A percentile compares a stretch with the other conserved stretches of the same genome.
Evolutionary conservation across 257 asterid genomes (phyloP).

Genomic region (Nicotiana benthamiana): DNA sequence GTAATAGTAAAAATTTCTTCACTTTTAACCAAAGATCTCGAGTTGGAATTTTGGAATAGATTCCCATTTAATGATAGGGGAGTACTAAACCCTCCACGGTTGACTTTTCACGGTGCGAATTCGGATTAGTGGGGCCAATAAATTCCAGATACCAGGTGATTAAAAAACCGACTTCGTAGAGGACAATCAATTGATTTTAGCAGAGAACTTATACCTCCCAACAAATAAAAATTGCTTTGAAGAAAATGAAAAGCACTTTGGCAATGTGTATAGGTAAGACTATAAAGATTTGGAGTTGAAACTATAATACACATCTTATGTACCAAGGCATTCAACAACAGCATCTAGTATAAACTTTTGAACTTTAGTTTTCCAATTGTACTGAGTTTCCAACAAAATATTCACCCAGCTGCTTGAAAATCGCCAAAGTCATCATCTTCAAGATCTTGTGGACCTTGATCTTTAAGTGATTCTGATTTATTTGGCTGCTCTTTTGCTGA

Average conservation of each 20-base stretch:
- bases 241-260: neutral
- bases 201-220: neutral
- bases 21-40: neutral
- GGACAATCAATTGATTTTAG: neutral
- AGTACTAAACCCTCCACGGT: neutral
- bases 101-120: no score
- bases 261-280: neutral
- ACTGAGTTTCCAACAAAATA: slow-evolving; percentile 9
- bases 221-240: neutral
- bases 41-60: neutral
- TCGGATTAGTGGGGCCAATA: neutral
- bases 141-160: neutral
- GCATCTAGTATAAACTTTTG: neutral
- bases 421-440: slow-evolving; percentile 94
- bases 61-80: neutral
- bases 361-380: neutral
- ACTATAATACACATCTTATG: slow-evolving; percentile 7
- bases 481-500: slow-evolving; percentile 19
- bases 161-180: neutral
- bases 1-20: neutral
- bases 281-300: neutral
- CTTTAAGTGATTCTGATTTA: slow-evolving; percentile 24
- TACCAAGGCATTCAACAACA: slow-evolving; percentile 12
- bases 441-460: slow-evolving; percentile 28
- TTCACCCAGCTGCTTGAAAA: slow-evolving; percentile 86